Evolutionary conservation across 768 basidiomycete genomes (phyloP), one percentile per base, ranked within the genome.

Genomic region (Tubosaeta sp.): DNA sequence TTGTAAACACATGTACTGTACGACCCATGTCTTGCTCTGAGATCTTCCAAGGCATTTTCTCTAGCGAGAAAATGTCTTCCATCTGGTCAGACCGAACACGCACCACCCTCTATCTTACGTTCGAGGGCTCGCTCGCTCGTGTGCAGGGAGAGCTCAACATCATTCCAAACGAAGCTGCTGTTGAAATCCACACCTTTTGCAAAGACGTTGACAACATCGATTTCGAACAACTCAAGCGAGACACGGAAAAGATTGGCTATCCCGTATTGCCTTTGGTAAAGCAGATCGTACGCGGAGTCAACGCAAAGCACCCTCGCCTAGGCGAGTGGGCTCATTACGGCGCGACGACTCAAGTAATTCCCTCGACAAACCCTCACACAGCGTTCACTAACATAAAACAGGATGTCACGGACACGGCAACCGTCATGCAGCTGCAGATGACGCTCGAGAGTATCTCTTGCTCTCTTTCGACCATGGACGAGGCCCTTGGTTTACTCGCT

Each of bases 261-360:
- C 75, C 76, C 1, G 72, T 76, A 3, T 48, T 77, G 31, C 74
- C 74, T 32, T 48, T 77, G 13, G 73, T 76, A 16, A 73, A 70
- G 51, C 75, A 76, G 41, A 61, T 78, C 24, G 75, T 77, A 2
- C 66, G 59, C 12, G 51, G 61, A 44, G 73, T 71, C 18, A 77
- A 74, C 46, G 46, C 40, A 30, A 58, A 52, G 4, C 46, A 62
- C 36, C 60, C 60, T 40, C 69, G 73, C 21, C 54, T 74, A 8
- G 76, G 76, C 30, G 76, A 76, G 59, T 76, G 76, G 73, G 65
- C 64, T 16, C 76, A 77, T 56, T 77, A 74, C 61, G 76, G 76
- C 27, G 73, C 75, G 4, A 77, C 76, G 4, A 78, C 76, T 16
- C 76, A 78, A 69, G 76, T 74, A 40, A 46, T 22, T 22, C 19